Base-by-base conservation (phyloP, 2,329 filamentous ascomycete genomes). In the Colletotrichum coccodes region DNA sequence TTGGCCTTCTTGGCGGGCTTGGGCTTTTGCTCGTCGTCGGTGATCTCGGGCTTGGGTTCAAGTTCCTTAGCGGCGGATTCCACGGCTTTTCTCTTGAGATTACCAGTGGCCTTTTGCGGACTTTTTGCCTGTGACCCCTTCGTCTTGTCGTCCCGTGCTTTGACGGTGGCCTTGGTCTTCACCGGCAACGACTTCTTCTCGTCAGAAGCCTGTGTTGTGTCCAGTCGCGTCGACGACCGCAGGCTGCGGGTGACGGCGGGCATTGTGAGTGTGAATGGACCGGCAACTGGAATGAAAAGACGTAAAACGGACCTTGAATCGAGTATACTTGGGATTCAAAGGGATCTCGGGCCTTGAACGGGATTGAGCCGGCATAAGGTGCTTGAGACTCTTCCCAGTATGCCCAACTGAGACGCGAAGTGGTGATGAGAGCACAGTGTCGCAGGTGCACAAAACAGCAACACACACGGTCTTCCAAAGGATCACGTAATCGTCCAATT, bases 191-290 rank as follows among this genome's bases (percentile, higher is more conserved):
- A 16, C 65, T 47, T 59, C 42, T 56, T 50, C 46, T 60, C 38
- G 12, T 54, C 53, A 6, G 23, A 26, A 5, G 56, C 21, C 4
- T 47, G 14, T 9, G 49, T 34, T 0, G 42, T 34, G 34, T 34
- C 50, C 34, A 46, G 56, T 38, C 62, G 66, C 61, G 66, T 60
- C 54, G 66, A 69, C 42, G 66, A 69, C 66, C 64, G 46, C 16
- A 68, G 53, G 21, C 56, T 69, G 4, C 66, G 56, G 26, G 66
- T 69, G 12, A 49, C 18, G 26, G 49, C 54, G 18, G 64, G 52
- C 66, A 69, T 69, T 44, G 56, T 14, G 34, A 26, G 14, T 34
- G n/a, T 4, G 21, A 6, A 23, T n/a, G 21, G 4, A 8, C 6
- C n/a, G 16, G 1, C 6, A 14, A 1, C 2, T 28, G 30, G 6